These are phyloP conservation scores for Beauveria medogensis DNA, from an alignment of 2,329 filamentous ascomycete genomes.

Conservation along the genomic window DNA sequence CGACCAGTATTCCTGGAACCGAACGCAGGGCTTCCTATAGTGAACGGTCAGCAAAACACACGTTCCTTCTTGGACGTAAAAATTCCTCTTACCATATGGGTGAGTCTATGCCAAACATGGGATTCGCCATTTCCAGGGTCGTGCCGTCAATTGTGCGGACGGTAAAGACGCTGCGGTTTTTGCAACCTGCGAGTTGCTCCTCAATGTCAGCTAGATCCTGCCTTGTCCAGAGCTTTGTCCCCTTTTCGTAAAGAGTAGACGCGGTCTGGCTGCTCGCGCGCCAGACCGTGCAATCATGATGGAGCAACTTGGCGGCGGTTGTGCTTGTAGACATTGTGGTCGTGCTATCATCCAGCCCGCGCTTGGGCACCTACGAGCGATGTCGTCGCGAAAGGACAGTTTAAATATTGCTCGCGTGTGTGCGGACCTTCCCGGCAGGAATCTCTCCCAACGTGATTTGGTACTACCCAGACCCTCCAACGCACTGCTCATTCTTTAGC, in stretches of 20 bases:
- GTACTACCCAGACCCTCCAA: too few relatives aligned
- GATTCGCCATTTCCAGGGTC: not conserved
- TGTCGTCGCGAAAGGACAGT: not conserved
- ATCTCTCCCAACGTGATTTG: too few relatives aligned
- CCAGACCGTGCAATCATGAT: constrained; percentile 8
- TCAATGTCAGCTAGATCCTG: not conserved
- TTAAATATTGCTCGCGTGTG: too few relatives aligned
- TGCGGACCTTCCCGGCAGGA: too few relatives aligned
- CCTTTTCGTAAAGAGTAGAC: not conserved
- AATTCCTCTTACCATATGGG: not conserved
- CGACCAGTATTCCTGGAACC: constrained; percentile 9
- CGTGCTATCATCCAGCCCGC: not conserved
- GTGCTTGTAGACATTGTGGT: too few relatives aligned
- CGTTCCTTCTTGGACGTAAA: too few relatives aligned
- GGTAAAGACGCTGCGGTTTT: not conserved
- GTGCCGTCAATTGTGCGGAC: not conserved
- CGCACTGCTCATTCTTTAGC: too few relatives aligned
- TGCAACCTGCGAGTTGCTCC: not conserved
- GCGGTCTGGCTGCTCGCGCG: constrained; percentile 2
- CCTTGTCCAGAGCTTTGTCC: constrained; percentile 3
- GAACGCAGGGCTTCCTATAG: not conserved
- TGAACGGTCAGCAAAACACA: not conserved
- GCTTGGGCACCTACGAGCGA: not conserved
- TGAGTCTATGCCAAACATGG: not conserved
- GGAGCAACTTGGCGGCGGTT: not conserved